A percentile compares a stretch with the other conserved stretches of the same genome.
Conservation (phyloP, 768 basidiomycete species). For the Boletus rubescentipes region DNA sequence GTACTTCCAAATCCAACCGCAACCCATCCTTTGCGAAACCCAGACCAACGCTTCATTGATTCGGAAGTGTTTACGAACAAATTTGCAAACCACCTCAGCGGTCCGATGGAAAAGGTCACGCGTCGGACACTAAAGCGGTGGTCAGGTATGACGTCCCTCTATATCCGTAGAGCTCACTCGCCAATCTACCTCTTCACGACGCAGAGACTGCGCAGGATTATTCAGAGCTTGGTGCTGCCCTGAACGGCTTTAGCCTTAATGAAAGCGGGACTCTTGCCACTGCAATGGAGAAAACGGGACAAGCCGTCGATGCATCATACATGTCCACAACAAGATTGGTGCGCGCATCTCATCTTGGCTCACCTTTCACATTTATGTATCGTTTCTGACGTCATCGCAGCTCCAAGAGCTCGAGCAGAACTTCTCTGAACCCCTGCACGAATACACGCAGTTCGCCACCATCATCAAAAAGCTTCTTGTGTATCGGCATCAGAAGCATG, state of each 20-base stretch:
- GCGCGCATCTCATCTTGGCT: constrained; percentile 26
- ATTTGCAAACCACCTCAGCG: constrained; percentile 88
- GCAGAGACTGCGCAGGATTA: constrained; percentile 83
- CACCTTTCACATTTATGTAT: neutral
- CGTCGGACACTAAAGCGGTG: constrained; percentile 90
- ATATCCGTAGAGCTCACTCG: constrained; percentile 2
- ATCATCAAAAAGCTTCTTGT: constrained; percentile 94
- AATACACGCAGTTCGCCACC: constrained; percentile 90
- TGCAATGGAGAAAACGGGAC: constrained; percentile 95
- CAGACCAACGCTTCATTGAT: constrained; percentile 95
- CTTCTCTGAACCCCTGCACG: constrained; percentile 94
- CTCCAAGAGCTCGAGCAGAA: constrained; percentile 92
- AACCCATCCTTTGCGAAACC: constrained; percentile 83
- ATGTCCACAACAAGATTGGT: constrained; percentile 90
- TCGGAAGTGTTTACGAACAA: constrained; percentile 95
- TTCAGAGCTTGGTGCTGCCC: constrained; percentile 84
- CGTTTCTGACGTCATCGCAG: constrained; percentile 40
- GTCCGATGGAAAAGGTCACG: constrained; percentile 96
- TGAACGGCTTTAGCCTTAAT: constrained; percentile 92
- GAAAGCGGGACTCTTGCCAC: constrained; percentile 71
- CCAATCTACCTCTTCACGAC: constrained; percentile 1
- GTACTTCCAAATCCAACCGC: constrained; percentile 88
- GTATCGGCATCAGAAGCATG: constrained; percentile 97
- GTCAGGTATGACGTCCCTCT: constrained; percentile 60
- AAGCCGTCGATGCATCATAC: constrained; percentile 93